Evolutionary conservation across 176 grass and related monocot species (phyloP).

Genomic region (Urochloa ruziziensis): DNA sequence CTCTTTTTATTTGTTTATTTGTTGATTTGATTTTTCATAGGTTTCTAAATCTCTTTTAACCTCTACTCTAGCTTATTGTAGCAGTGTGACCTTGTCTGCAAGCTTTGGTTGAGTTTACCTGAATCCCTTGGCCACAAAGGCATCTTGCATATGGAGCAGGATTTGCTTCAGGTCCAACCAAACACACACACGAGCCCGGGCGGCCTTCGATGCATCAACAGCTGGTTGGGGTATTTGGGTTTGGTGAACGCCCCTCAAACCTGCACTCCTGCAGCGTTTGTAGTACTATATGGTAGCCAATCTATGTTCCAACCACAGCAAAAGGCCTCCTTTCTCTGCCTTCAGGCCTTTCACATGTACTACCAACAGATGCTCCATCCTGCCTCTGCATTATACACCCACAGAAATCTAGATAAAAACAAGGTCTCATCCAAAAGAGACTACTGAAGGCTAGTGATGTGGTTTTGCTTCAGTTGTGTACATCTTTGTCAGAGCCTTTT

Average conservation of each 20-base stretch:
- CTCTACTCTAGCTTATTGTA: neutral
- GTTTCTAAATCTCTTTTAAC: neutral
- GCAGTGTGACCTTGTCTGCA: slow-evolving; percentile 14
- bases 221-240: too few relatives aligned
- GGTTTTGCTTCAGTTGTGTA: slow-evolving; percentile 20
- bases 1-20: neutral
- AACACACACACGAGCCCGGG: neutral
- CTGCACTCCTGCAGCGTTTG: neutral
- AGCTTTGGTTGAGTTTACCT: slow-evolving; percentile 29
- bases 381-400: neutral
- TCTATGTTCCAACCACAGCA: slow-evolving; percentile 34
- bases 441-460: neutral
- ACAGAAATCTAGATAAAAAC: neutral
- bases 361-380: neutral
- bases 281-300: slow-evolving; percentile 15
- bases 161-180: slow-evolving; percentile 60
- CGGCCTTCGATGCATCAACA: neutral
- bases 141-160: neutral
- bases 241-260: slow-evolving; percentile 47
- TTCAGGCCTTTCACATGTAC: neutral
- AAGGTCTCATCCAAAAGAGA: neutral
- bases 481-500: neutral
- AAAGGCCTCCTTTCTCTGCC: neutral
- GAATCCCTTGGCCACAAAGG: slow-evolving; percentile 43
- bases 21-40: neutral